phyloP scores from a whole-genome alignment of 495 filamentous ascomycete genomes.

The Penicillium bialowiezense region DNA sequence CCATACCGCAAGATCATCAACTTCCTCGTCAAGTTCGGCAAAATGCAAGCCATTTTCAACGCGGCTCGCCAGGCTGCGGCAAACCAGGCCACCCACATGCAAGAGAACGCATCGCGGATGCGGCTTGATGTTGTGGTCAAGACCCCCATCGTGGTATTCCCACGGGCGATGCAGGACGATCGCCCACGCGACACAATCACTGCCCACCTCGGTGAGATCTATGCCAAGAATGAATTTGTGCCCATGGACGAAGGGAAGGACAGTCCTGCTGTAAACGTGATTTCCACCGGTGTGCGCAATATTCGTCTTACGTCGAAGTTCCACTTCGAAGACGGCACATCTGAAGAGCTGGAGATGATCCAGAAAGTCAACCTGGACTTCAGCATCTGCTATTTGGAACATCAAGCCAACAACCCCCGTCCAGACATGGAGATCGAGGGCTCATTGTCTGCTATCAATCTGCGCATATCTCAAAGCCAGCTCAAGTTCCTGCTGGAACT shows the following conservation, averaged over 20 bases:
- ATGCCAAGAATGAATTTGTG: constrained; percentile 88
- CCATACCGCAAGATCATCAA: constrained; percentile 98
- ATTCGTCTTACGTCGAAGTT: constrained; percentile 88
- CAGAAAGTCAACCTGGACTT: constrained; percentile 94
- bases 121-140: constrained; percentile 91
- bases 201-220: constrained; percentile 94
- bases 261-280: constrained; percentile 77
- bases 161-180: constrained; percentile 60
- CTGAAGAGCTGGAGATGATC: constrained; percentile 91
- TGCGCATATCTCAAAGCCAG: constrained; percentile 85
- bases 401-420: constrained; percentile 69
- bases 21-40: constrained; percentile 96
- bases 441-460: constrained; percentile 85
- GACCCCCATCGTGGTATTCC: constrained; percentile 95
- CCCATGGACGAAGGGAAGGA: constrained; percentile 70
- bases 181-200: constrained; percentile 78
- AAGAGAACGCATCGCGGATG: constrained; percentile 83
- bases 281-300: constrained; percentile 87
- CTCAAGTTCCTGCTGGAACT: constrained; percentile 84
- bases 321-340: constrained; percentile 67
- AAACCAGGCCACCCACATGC: constrained; percentile 87
- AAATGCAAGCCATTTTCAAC: constrained; percentile 99
- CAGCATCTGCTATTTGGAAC: constrained; percentile 85
- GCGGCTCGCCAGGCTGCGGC: constrained; percentile 93
- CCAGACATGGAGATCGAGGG: constrained; percentile 92